Evolutionary conservation across 2,329 filamentous ascomycete genomes (phyloP).

Genomic region (Pyrenophora tritici-repentis): DNA sequence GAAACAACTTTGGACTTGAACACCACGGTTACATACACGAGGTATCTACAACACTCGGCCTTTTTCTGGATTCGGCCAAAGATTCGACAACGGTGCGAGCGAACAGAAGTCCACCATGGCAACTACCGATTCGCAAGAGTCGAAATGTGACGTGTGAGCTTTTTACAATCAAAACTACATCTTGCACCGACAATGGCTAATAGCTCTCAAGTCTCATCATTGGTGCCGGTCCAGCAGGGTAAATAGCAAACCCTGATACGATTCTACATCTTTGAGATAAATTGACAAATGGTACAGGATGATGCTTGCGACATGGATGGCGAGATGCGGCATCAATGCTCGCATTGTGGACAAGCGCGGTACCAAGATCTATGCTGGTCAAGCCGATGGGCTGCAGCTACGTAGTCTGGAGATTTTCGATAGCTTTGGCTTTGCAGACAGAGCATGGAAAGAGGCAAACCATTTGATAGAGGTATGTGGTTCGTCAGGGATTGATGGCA

Average conservation of each 20-base stretch:
- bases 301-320: slow-evolving; percentile 51
- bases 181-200: neutral
- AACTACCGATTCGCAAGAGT: slow-evolving; percentile 25
- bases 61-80: neutral
- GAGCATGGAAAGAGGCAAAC: slow-evolving; percentile 68
- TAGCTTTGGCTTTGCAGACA: slow-evolving; percentile 69
- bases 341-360: slow-evolving; percentile 51
- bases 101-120: slow-evolving; percentile 30
- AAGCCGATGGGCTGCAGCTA: slow-evolving; percentile 51
- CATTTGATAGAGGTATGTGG: slow-evolving; percentile 67
- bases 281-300: slow-evolving; percentile 21
- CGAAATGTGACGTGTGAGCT: slow-evolving; percentile 45
- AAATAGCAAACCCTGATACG: neutral
- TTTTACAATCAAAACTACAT: neutral
- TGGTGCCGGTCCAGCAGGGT: slow-evolving; percentile 46
- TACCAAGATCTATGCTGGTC: slow-evolving; percentile 49
- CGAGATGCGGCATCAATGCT: slow-evolving; percentile 47
- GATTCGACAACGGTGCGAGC: neutral
- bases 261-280: neutral
- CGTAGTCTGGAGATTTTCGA: slow-evolving; percentile 56
- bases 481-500: slow-evolving; percentile 21
- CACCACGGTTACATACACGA: neutral
- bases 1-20: too few relatives aligned
- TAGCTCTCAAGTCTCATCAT: slow-evolving; percentile 39
- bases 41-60: neutral